Evolutionary conservation across 148 eudicot genomes (phyloP), one percentile per base, ranked within the genome.

Genomic region (Rhododendron mucronatum): DNA sequence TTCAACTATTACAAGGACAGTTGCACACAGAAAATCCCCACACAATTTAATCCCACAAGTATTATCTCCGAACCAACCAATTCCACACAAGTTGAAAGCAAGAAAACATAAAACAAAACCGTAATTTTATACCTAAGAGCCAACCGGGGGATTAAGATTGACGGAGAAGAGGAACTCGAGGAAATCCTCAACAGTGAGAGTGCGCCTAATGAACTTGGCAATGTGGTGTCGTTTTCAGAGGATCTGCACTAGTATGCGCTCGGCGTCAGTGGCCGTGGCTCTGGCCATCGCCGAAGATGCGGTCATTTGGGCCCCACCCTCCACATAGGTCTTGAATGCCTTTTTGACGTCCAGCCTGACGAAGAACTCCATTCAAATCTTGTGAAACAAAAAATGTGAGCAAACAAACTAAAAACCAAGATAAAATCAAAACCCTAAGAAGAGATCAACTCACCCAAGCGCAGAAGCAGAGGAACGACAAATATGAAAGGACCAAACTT

Each of bases 141-240:
- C 73, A 71, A 92, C 89, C 7, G 98, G 93, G 14, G 98, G 92
- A 53, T 96, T 96, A n/a, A 93, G 93, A 48, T 93, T 94, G 84
- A 84, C 85, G 1, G 92, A 90, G 87, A 93, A 96, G 50, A 96
- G 90, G 84, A 53, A 93, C 44, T 89, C 88, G 67, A 92, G 92
- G 82, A 96, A 96, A 86, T 96, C 98, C 1, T 96, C 98, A 28
- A 96, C 87, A 37, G 93, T 87, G 23, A 96, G 91, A 67, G 87
- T 77, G 50, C 78, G 87, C 76, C 93, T 88, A 2, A 88, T 91
- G 73, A 88, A 93, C 91, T 88, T 92, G 4, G 92, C 86, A 86
- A 93, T 89, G 83, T 88, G 92, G 83, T 88, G 92, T 26, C 95
- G 83, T 21, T 82, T 88, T 26, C 84, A 88, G 26, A 94, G 80